Evolutionary conservation across 225 moss, liverwort and hornwort species (phyloP), one percentile per base, ranked within the genome.

Genomic region (Climacium dendroides): DNA sequence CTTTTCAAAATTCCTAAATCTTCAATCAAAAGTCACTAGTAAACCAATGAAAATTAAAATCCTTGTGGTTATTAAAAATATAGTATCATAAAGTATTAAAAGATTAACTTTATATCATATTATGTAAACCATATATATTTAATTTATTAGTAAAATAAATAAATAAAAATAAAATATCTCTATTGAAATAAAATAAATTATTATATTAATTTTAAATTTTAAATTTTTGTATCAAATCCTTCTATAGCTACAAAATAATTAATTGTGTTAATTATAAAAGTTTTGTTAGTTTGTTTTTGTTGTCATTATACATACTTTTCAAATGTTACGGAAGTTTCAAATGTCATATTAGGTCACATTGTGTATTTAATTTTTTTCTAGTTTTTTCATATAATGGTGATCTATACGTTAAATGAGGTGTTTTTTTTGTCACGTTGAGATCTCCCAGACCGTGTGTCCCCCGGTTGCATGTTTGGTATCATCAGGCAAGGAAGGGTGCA

Each of bases 271-370:
- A 14, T 53, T 35, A 53, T 53, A 2, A 35, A 52, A 53, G 3
- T 0, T 13, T 23, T 32, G 0, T 34, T 22, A 8, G 20, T 12
- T 20, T 0, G 19, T 0, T 50, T 9, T 10, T 32, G n/a, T n/a
- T n/a, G n/a, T 32, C 0, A 74, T 32, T 8, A 4, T 41, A 6
- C 2, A 15, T 35, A 10, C 6, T 54, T 77, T 54, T n/a, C 3
- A 23, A 54, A 54, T 35, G 10, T n/a, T 54, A 22, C 37, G 14
- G 9, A 76, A 22, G 5, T 53, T n/a, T 32, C 9, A 76, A 54
- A 25, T 54, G 16, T 16, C 15, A 54, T n/a, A n/a, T 53, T n/a
- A 25, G 23, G 5, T 54, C 2, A 2, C 17, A n/a, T 25, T 22
- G 2, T 7, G 7, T 77, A 35, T 15, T 0, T 10, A 10, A 10